phyloP scores from a whole-genome alignment of 495 filamentous ascomycete genomes.

The Annulohypoxylon moriforme region DNA sequence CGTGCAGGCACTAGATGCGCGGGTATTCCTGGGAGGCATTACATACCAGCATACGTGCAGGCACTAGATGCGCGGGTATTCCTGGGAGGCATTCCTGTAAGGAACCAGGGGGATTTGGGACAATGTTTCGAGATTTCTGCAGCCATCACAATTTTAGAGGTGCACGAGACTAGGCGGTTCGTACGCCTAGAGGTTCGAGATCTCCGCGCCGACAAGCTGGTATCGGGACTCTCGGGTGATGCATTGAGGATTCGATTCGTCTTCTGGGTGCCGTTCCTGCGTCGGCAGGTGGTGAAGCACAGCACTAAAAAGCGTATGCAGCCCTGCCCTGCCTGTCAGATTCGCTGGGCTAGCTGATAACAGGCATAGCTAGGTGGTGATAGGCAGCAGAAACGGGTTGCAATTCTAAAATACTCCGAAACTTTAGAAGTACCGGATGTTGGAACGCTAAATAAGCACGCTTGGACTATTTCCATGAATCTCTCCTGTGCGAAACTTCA shows the following conservation, averaged over 20 bases:
- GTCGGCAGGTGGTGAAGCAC: conserved; percentile 18
- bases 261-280: conserved; percentile 22
- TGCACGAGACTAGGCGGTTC: conserved; percentile 17
- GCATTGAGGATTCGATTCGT: conserved; percentile 26
- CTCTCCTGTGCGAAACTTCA: conserved; percentile 11
- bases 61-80: conserved; percentile 13
- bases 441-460: conserved; percentile 31
- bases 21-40: conserved; percentile 25
- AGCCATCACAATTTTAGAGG: conserved; percentile 21
- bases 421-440: conserved; percentile 35
- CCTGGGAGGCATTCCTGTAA: conserved; percentile 27
- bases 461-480: conserved; percentile 18
- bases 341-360: conserved; percentile 15
- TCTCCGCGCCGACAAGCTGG: conserved; percentile 28
- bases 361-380: conserved; percentile 28
- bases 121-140: conserved; percentile 38
- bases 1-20: conserved; percentile 8
- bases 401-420: conserved; percentile 44
- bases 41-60: no score
- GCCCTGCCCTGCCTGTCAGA: conserved; percentile 26
- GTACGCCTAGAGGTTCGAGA: conserved; percentile 15
- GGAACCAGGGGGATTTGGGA: conserved; percentile 33
- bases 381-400: conserved; percentile 31
- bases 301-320: conserved; percentile 22
- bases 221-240: conserved; percentile 16